phyloP scores from a whole-genome alignment of 1,284 basidiomycete genomes.

The Ustilago loliicola region DNA sequence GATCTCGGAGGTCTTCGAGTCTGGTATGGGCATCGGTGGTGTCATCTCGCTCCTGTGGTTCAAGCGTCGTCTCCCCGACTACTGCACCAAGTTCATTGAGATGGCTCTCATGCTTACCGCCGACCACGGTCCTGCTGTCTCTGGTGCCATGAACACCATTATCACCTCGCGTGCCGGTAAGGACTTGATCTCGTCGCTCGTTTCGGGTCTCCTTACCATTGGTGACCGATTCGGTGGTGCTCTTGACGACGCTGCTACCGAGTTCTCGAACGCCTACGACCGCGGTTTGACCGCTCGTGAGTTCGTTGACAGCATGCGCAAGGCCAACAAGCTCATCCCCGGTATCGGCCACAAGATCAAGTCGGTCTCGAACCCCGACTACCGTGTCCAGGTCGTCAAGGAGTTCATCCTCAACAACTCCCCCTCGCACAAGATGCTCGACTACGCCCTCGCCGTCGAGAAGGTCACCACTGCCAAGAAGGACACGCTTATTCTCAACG shows the following conservation, averaged over 20 bases:
- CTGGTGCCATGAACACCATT: constrained; percentile 98
- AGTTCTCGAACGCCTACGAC: constrained; percentile 86
- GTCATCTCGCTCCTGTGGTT: constrained; percentile 97
- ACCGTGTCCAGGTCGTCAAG: constrained; percentile 95
- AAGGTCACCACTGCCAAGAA: constrained; percentile 98
- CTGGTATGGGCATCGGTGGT: constrained; percentile 84
- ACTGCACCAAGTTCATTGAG: constrained; percentile 80
- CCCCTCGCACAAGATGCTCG: constrained; percentile 81
- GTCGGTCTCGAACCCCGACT: constrained; percentile 74
- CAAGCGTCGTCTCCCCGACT: constrained; percentile 80
- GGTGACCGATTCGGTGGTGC: constrained; percentile 99
- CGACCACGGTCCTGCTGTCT: constrained; percentile 82
- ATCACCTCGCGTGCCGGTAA: constrained; percentile 98
- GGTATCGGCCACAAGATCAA: constrained; percentile 99
- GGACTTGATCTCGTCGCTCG: constrained; percentile 95
- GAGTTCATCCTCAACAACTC: constrained; percentile 96
- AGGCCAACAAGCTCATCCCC: constrained; percentile 95
- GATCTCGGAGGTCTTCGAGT: constrained; percentile 88
- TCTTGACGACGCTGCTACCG: constrained; percentile 94
- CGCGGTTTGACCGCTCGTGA: constrained; percentile 94
- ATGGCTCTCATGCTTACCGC: constrained; percentile 99
- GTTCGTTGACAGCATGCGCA: constrained; percentile 95
- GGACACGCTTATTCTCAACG: constrained; percentile 79
- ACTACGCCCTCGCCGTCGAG: constrained; percentile 98
- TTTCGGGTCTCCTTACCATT: constrained; percentile 95